Evolutionary conservation across 257 asterid species (phyloP).

Genomic region (Solanum sejunctum): DNA sequence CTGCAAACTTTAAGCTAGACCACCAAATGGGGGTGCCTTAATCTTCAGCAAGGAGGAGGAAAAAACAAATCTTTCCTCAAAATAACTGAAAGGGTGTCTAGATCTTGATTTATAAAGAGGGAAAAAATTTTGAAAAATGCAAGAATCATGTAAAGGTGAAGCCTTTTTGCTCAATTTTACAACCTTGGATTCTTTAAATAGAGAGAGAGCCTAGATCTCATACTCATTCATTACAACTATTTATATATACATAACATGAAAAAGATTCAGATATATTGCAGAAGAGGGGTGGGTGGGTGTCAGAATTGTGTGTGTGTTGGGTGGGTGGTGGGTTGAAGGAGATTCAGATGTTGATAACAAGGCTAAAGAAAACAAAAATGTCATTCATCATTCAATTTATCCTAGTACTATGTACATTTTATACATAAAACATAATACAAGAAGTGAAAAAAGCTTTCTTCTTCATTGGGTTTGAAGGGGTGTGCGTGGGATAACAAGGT

Average conservation of each 20-base stretch:
- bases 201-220: conserved; percentile 1
- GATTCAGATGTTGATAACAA: conserved; percentile 1
- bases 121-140: background rate
- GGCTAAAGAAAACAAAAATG: background rate
- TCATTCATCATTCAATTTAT: background rate
- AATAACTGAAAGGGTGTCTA: background rate
- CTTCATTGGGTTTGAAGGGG: background rate
- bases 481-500: background rate
- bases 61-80: conserved; percentile 1
- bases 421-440: background rate
- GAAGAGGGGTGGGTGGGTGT: background rate
- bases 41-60: background rate
- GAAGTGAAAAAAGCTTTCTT: background rate
- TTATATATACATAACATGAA: background rate
- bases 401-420: background rate
- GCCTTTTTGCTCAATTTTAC: background rate
- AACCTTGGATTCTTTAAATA: conserved; percentile 2
- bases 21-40: background rate
- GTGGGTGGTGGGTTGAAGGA: background rate
- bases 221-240: conserved; percentile 1
- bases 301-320: background rate
- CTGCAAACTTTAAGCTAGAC: background rate
- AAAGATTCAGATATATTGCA: background rate
- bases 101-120: background rate
- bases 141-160: conserved; percentile 5